Base-by-base conservation (phyloP, 2,329 filamentous ascomycete genomes). In the Exophiala mesophila region DNA sequence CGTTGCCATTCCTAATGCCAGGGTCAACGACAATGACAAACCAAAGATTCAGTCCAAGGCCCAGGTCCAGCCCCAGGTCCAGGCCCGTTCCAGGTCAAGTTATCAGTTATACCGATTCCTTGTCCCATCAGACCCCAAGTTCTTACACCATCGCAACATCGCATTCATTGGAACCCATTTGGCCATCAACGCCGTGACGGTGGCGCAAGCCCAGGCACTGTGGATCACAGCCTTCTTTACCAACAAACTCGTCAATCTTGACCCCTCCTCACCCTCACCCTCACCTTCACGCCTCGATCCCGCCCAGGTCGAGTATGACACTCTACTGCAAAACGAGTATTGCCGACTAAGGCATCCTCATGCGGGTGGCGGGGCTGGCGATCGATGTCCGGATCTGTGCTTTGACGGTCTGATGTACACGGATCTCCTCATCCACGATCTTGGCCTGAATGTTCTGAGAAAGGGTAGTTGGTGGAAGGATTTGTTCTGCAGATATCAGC, bases 351-450 rank as follows among this genome's bases (percentile, higher is more conserved):
- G 84, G 21, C 84, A 84, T 56, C 78, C 81, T 1, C 71, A 83
- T 55, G 19, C 9, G 10, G 36, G 43, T 10, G 37, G 67, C 2
- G 83, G 83, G 0, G 80, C 77, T 54, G 83, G 82, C 1, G 69
- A 66, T 28, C 72, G 69, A 57, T 70, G 73, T 45, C 80, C 81
- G 0, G 83, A 85, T 59, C 82, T 88, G 51, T 79, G 85, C 15
- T 89, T 89, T 56, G 86, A 90, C 60, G 74, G 74, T 0, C 59
- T 90, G 41, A 83, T 83, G 4, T 92, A 88, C 57, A 59, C 86
- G n/a, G 85, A 89, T 60, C 56, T 82, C 56, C 60, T 90, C 56
- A 57, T 85, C 47, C 63, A 65, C 2, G 85, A 90, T 59, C 54
- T 88, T 41, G 83, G 78, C 0, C 60, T 88, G 41, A 63, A 71